Evolutionary conservation across 139 green algal species (phyloP).

Genomic region (Chlorella sp.): DNA sequence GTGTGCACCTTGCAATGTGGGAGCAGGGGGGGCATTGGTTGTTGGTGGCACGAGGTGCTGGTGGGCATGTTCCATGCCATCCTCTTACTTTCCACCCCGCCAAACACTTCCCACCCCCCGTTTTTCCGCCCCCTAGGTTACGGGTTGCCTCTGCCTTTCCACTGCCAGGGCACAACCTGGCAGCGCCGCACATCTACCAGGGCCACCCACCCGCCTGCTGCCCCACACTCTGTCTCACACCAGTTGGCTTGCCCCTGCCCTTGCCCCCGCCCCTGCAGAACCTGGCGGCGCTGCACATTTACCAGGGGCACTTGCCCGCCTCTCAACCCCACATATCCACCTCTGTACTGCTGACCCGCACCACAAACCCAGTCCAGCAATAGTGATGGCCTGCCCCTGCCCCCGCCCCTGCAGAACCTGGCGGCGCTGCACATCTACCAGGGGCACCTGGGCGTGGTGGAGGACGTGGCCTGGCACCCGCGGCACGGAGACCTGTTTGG

Average conservation of each 20-base stretch:
- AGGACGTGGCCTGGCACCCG: constrained; percentile 98
- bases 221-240: too few relatives aligned
- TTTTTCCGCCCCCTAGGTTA: too few relatives aligned
- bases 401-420: constrained; percentile 47
- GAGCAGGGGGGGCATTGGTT: background rate
- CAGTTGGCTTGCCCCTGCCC: background rate
- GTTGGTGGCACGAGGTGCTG: background rate
- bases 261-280: background rate
- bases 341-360: background rate
- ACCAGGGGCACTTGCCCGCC: constrained; percentile 65
- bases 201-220: too few relatives aligned
- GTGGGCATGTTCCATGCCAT: too few relatives aligned
- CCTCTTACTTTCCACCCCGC: too few relatives aligned
- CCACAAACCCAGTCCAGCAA: background rate
- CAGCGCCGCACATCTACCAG: too few relatives aligned
- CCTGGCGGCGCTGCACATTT: constrained; percentile 83
- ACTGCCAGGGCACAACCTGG: too few relatives aligned
- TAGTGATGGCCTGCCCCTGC: background rate
- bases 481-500: constrained; percentile 94
- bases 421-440: constrained; percentile 81
- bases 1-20: background rate
- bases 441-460: constrained; percentile 85
- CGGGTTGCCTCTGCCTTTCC: too few relatives aligned
- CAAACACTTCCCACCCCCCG: too few relatives aligned
- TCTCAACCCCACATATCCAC: background rate